Evolutionary conservation across 352 stramenopile genomes (phyloP).

Genomic region (Aphanomyces invadans): DNA sequence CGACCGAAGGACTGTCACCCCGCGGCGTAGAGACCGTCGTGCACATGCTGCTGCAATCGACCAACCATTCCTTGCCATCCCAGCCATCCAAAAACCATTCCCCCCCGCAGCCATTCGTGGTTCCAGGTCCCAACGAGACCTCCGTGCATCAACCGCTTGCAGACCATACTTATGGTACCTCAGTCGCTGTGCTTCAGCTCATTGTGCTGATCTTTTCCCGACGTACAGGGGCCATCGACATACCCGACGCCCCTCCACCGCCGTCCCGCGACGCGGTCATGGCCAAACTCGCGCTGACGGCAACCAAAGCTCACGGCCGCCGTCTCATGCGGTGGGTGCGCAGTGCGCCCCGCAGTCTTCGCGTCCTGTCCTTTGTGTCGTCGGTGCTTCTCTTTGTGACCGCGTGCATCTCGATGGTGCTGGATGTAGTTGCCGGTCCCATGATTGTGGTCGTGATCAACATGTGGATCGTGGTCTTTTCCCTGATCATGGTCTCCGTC

Average conservation of each 20-base stretch:
- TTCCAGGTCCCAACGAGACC: background rate
- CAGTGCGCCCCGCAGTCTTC: conserved; percentile 14
- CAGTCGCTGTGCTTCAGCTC: background rate
- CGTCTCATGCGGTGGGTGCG: conserved; percentile 19
- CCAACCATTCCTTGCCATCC: background rate
- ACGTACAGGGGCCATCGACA: background rate
- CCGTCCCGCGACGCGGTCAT: background rate
- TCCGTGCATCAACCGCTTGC: background rate
- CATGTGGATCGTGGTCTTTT: conserved; percentile 18
- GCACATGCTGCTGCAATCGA: background rate
- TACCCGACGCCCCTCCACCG: background rate
- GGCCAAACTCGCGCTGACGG: conserved; percentile 12
- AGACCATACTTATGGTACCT: background rate
- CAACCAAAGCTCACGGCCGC: conserved; percentile 17
- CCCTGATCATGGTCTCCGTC: conserved; percentile 6
- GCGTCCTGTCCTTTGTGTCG: conserved; percentile 14
- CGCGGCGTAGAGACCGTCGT: conserved; percentile 10
- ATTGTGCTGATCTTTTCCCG: background rate
- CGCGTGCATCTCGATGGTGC: conserved; percentile 1
- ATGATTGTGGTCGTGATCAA: conserved; percentile 12
- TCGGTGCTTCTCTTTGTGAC: background rate
- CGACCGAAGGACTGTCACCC: conserved; percentile 17
- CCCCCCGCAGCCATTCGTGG: no score
- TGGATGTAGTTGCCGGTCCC: conserved; percentile 13
- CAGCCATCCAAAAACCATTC: no score